Evolutionary conservation across 805 yeast species (phyloP), one percentile per base, ranked within the genome.

Genomic region (Huiozyma sinensis): DNA sequence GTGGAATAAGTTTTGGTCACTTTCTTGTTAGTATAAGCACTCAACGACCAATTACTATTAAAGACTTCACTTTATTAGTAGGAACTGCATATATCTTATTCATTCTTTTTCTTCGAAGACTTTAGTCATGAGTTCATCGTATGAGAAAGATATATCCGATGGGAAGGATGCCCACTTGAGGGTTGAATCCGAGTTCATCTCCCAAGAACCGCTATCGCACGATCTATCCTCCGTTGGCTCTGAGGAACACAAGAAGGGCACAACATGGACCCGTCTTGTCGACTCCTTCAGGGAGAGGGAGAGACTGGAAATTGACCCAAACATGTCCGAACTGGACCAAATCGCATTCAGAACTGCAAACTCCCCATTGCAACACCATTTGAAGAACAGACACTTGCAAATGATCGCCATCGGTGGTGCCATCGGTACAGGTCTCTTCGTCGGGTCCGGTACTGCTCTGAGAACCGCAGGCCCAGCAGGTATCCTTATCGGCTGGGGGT

Each of bases 341-440:
- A 68, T 66, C 47, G 72, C 75, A 24, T 64, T 66, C 33, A 52
- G 60, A 29, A 62, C 64, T 3, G 78, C 82, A 28, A 67, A 68
- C 46, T 67, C 84, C 5, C 88, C 84, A 2, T 66, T 82, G 47
- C 66, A 73, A 39, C 70, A 75, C 50, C 66, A 72, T 10, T 61
- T 78, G 55, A 77, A 76, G 52, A 61, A 66, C 38, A 72, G 83
- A 65, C 75, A 62, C 63, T 68, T 66, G 27, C 82, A 77, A 59
- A 75, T 79, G 79, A 75, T 79, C 48, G 81, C 86, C 28, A 71
- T 81, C 43, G 87, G 84, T 49, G 84, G 85, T 53, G 72, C 80
- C 47, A 77, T 81, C 49, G 87, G 88, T 60, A 79, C 85, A 27
- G 94, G 92, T 60, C 67, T 83, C 44, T 77, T 83, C 50, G 81